Percentiles rank a stretch among this genome's conserved stretches.
Evolutionary conservation across 139 green algal genomes (phyloP).

Genomic region (Nannochloris sp.): DNA sequence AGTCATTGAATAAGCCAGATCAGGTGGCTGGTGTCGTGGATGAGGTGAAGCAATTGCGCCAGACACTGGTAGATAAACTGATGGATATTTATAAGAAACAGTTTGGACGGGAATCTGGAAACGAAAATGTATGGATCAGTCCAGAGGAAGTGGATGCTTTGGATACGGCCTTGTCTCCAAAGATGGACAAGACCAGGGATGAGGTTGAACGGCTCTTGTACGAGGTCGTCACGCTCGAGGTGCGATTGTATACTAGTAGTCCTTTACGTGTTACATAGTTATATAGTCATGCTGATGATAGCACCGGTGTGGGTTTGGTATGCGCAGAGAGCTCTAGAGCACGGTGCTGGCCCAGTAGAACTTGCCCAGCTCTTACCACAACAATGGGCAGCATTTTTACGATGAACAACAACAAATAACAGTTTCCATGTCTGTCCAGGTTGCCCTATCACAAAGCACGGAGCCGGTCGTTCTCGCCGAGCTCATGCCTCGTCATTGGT

Average conservation of each 20-base stretch:
- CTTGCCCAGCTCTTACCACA: conserved; percentile 73
- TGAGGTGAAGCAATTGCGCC: conserved; percentile 17
- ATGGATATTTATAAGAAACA: conserved; percentile 7
- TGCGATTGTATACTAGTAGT: conserved; percentile 12
- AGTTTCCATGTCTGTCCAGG: conserved; percentile 32
- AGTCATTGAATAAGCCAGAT: background rate
- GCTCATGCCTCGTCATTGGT: conserved; percentile 75
- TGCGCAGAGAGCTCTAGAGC: conserved; percentile 35
- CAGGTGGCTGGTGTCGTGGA: background rate
- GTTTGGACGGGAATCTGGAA: background rate
- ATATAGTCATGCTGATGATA: background rate
- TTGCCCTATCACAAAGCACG: conserved; percentile 34
- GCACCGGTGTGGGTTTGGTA: background rate
- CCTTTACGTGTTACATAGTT: background rate
- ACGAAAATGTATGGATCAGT: conserved; percentile 69
- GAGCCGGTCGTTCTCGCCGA: conserved; percentile 67
- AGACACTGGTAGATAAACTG: conserved; percentile 29
- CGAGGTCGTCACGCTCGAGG: conserved; percentile 65
- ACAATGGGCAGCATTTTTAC: conserved; percentile 78
- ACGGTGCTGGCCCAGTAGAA: conserved; percentile 42
- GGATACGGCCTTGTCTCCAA: conserved; percentile 57
- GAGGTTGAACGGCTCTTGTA: conserved; percentile 61
- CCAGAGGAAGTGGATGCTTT: conserved; percentile 61
- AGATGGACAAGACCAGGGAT: conserved; percentile 57
- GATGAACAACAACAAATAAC: conserved; percentile 14